A percentile compares a stretch with the other conserved stretches of the same genome.
Evolutionary conservation across 164 flowering plant species (phyloP).

Genomic region (Aristolochia californica): DNA sequence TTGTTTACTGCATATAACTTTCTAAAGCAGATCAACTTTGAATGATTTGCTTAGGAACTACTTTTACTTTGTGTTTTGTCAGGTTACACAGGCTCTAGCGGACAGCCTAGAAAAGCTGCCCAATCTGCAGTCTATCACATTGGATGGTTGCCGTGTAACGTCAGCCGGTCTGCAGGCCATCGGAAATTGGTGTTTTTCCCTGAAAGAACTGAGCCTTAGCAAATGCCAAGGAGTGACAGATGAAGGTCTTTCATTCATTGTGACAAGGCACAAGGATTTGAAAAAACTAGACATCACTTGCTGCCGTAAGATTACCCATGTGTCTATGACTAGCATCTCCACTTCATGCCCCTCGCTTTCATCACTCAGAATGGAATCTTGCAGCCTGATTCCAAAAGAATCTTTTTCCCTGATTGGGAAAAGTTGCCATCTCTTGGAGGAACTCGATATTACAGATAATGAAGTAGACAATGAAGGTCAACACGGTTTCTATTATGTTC

Average conservation of each 20-base stretch:
- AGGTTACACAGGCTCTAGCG: constrained; percentile 63
- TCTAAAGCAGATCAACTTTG: not conserved
- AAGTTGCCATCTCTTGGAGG: constrained; percentile 54
- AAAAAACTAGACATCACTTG: constrained; percentile 80
- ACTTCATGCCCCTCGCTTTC: constrained; percentile 52
- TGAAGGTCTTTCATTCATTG: constrained; percentile 62
- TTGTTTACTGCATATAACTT: constrained; percentile 1
- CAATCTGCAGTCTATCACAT: constrained; percentile 47
- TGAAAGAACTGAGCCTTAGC: constrained; percentile 72
- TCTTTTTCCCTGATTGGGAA: constrained; percentile 68
- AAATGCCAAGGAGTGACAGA: constrained; percentile 82
- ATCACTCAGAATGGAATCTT: constrained; percentile 83
- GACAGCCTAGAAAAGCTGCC: constrained; percentile 49
- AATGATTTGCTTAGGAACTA: not conserved
- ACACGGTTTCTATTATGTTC: not conserved
- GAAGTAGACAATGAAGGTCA: constrained; percentile 81
- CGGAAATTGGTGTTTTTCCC: constrained; percentile 42
- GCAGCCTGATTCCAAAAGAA: constrained; percentile 52
- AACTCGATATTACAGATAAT: constrained; percentile 77
- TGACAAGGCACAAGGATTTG: constrained; percentile 48
- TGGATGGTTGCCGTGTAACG: constrained; percentile 74
- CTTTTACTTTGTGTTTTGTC: constrained; percentile 8
- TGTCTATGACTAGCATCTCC: constrained; percentile 51
- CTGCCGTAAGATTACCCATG: constrained; percentile 66
- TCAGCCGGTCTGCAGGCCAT: constrained; percentile 57